Conservation (phyloP, 805 yeast genomes). For the Kodamaea fukazawae region DNA sequence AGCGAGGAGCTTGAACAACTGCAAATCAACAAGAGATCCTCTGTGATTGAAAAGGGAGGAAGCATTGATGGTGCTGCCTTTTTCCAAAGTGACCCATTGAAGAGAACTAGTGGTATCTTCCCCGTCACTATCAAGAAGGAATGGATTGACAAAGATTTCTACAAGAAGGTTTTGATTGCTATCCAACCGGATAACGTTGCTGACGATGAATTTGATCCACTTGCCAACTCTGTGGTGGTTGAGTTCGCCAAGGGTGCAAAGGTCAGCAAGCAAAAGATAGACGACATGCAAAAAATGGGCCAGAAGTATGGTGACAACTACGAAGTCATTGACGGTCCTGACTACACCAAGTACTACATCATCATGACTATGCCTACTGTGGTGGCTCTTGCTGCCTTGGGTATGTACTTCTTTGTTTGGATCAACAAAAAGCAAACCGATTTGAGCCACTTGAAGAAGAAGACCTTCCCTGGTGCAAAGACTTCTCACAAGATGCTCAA, state of each 20-base stretch:
- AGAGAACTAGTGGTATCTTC: constrained; percentile 56
- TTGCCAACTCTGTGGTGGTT: constrained; percentile 42
- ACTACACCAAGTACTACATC: constrained; percentile 57
- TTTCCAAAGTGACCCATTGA: constrained; percentile 70
- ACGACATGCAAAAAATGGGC: constrained; percentile 41
- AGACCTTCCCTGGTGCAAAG: constrained; percentile 22
- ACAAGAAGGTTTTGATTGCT: constrained; percentile 58
- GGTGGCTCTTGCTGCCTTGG: constrained; percentile 56
- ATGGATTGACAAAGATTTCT: constrained; percentile 57
- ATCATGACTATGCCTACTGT: constrained; percentile 67
- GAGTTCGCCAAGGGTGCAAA: constrained; percentile 51
- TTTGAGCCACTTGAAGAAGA: constrained; percentile 36
- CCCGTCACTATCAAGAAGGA: constrained; percentile 59
- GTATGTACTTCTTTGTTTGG: constrained; percentile 63
- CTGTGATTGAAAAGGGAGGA: constrained; percentile 40
- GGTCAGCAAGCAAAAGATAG: constrained; percentile 47
- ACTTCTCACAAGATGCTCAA: constrained; percentile 31
- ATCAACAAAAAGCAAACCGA: constrained; percentile 47
- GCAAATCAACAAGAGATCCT: constrained; percentile 20
- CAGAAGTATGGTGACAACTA: constrained; percentile 33
- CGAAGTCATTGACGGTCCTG: constrained; percentile 46
- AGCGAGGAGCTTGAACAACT: constrained; percentile 1
- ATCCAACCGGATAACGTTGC: constrained; percentile 68
- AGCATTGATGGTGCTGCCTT: constrained; percentile 43
- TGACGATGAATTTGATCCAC: constrained; percentile 63